A percentile compares a stretch with the other conserved stretches of the same genome.
phyloP scores from a whole-genome alignment of 2,329 filamentous ascomycete species.

The Cercospora canescens region DNA sequence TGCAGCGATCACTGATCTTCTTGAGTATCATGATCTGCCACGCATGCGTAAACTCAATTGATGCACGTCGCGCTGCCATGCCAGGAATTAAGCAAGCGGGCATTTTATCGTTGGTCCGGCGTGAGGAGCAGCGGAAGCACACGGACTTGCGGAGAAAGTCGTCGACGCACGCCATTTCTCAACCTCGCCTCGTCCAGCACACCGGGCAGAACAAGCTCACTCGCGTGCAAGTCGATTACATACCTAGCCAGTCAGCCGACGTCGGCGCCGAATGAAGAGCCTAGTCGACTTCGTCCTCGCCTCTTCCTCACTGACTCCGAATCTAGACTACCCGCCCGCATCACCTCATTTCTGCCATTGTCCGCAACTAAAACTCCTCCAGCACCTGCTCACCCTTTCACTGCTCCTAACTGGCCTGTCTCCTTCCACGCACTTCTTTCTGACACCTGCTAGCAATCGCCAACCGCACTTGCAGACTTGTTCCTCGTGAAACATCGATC shows the following conservation, averaged over 20 bases:
- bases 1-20: background rate
- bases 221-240: background rate
- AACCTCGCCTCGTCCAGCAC: background rate
- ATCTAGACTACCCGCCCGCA: background rate
- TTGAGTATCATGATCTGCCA: background rate
- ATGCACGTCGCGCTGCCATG: background rate
- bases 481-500: background rate
- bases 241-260: background rate
- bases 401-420: background rate
- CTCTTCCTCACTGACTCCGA: background rate
- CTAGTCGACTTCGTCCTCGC: background rate
- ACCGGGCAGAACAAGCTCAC: background rate
- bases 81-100: background rate
- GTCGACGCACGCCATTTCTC: background rate
- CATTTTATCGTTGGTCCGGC: background rate
- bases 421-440: background rate
- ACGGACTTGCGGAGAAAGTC: background rate
- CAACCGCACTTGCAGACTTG: background rate
- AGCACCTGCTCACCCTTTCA: background rate
- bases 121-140: slow-evolving; percentile 1
- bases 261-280: background rate
- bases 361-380: background rate
- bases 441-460: background rate
- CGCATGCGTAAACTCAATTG: background rate
- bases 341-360: background rate